These are phyloP conservation scores for Trichophyton rubrum DNA, from an alignment of 2,329 filamentous ascomycete genomes.

Conservation along the genomic window DNA sequence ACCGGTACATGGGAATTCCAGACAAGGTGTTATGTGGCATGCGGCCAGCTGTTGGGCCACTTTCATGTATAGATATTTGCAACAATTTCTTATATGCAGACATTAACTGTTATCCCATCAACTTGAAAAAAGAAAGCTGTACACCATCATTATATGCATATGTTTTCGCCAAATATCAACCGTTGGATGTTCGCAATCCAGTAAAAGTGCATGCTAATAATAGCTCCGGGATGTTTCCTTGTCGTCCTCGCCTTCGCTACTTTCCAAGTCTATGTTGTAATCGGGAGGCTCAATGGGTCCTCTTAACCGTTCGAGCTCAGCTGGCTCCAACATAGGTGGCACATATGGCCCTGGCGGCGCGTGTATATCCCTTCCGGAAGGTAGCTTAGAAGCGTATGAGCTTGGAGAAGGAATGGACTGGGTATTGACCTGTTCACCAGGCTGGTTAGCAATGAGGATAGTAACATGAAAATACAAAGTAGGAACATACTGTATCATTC, in stretches of 20 bases:
- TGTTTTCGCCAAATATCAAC: too few relatives aligned
- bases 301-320: constrained; percentile 39
- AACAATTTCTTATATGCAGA: not conserved
- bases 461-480: not conserved
- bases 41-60: not conserved
- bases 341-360: constrained; percentile 52
- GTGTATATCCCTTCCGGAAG: constrained; percentile 79
- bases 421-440: constrained; percentile 56
- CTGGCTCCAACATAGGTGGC: constrained; percentile 51
- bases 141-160: not conserved
- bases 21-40: not conserved
- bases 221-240: not conserved
- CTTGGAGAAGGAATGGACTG: constrained; percentile 61
- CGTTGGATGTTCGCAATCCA: too few relatives aligned
- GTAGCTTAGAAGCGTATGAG: constrained; percentile 63
- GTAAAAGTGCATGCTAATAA: not conserved
- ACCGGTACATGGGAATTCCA: not conserved
- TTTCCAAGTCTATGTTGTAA: constrained; percentile 1
- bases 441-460: not conserved
- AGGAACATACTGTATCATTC: constrained; percentile 66
- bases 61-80: constrained; percentile 2
- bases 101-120: not conserved
- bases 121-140: not conserved
- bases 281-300: constrained; percentile 9
- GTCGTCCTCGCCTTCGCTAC: constrained; percentile 4